Percentiles rank a stretch among this genome's conserved stretches.
Evolutionary conservation across 2,329 filamentous ascomycete genomes (phyloP).

Genomic region (Colletotrichum sp.): DNA sequence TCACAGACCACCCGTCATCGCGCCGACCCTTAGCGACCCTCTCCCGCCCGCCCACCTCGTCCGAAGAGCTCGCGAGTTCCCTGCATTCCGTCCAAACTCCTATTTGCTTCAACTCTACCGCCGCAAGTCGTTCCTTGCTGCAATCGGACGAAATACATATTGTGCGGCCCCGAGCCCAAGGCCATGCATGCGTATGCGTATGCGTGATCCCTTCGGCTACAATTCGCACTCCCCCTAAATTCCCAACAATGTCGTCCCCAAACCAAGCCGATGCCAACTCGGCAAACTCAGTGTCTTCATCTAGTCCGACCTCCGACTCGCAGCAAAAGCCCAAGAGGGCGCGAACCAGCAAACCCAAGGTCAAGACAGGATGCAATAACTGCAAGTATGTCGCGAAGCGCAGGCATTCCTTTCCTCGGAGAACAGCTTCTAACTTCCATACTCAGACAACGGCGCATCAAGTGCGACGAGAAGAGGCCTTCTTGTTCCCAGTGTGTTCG

Average conservation of each 20-base stretch:
- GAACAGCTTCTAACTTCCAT: slow-evolving; percentile 24
- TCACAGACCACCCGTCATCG: slow-evolving; percentile 16
- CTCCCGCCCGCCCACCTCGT: neutral
- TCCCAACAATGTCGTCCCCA: slow-evolving; percentile 2
- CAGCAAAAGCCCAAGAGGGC: slow-evolving; percentile 44
- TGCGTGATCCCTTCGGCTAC: neutral
- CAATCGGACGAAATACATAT: neutral
- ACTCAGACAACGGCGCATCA: slow-evolving; percentile 63
- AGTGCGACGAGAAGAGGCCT: slow-evolving; percentile 69
- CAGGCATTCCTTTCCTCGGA: neutral
- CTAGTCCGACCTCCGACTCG: slow-evolving; percentile 17
- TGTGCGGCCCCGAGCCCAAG: neutral
- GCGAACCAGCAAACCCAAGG: slow-evolving; percentile 63
- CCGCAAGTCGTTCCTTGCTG: neutral
- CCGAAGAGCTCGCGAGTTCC: neutral
- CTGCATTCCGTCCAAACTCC: neutral
- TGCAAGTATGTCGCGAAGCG: slow-evolving; percentile 63
- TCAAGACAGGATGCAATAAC: slow-evolving; percentile 70
- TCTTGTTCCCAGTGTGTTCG: slow-evolving; percentile 64
- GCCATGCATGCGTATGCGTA: slow-evolving; percentile 4
- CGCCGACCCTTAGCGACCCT: neutral
- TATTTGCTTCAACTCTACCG: neutral
- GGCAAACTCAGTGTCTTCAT: neutral
- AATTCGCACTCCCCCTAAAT: neutral
- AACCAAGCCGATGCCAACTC: neutral